Evolutionary conservation across 495 filamentous ascomycete genomes (phyloP).

Genomic region (Lentithecium fluviatile): DNA sequence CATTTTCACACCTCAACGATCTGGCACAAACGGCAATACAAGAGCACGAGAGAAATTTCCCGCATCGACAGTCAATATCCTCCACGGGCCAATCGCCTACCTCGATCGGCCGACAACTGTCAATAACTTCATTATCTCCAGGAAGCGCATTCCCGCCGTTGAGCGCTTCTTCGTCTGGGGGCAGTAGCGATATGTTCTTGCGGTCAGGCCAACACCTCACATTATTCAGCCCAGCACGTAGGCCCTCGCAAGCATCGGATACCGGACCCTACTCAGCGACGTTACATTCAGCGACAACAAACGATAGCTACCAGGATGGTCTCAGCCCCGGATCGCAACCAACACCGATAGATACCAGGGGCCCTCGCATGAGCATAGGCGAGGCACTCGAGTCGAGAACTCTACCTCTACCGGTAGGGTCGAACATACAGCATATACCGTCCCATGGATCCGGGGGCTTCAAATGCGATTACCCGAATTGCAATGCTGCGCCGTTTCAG

Average conservation of each 20-base stretch:
- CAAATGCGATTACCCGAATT: slow-evolving; percentile 69
- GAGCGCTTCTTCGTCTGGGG: slow-evolving; percentile 36
- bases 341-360: slow-evolving; percentile 33
- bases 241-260: slow-evolving; percentile 39
- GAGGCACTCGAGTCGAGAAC: slow-evolving; percentile 28
- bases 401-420: slow-evolving; percentile 35
- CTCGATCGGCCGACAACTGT: slow-evolving; percentile 17
- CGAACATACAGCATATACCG: slow-evolving; percentile 35
- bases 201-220: slow-evolving; percentile 26
- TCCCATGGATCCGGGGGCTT: slow-evolving; percentile 45
- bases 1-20: slow-evolving; percentile 36
- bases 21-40: slow-evolving; percentile 38
- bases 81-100: slow-evolving; percentile 36
- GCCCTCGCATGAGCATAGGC: slow-evolving; percentile 36
- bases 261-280: slow-evolving; percentile 32
- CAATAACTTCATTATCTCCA: slow-evolving; percentile 33
- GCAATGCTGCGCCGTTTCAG: slow-evolving; percentile 83
- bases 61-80: slow-evolving; percentile 37
- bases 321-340: slow-evolving; percentile 37
- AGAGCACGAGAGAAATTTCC: slow-evolving; percentile 34
- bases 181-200: slow-evolving; percentile 32
- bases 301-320: slow-evolving; percentile 40
- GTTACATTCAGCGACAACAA: slow-evolving; percentile 37
- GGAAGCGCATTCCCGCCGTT: slow-evolving; percentile 26
- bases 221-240: slow-evolving; percentile 32